phyloP scores from a whole-genome alignment of 768 basidiomycete species.

The Suillus paluster region DNA sequence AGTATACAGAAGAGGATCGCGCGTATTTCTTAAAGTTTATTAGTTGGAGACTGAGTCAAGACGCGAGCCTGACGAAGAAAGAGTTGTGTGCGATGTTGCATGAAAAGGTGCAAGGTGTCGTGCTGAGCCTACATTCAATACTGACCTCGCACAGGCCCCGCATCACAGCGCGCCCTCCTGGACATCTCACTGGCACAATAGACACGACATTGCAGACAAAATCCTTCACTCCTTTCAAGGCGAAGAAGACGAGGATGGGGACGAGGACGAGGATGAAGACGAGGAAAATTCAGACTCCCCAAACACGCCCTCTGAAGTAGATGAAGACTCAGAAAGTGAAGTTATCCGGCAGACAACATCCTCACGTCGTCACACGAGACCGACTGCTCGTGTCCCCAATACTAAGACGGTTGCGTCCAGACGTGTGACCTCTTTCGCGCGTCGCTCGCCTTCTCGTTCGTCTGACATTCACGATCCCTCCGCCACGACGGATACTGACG shows the following conservation, averaged over 20 bases:
- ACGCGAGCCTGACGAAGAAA: constrained; percentile 55
- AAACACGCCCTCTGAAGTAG: constrained; percentile 9
- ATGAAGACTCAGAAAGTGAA: constrained; percentile 28
- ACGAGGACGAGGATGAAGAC: constrained; percentile 39
- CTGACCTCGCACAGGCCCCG: constrained; percentile 51
- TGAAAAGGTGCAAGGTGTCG: constrained; percentile 46
- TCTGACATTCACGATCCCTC: constrained; percentile 17
- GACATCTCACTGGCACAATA: constrained; percentile 68
- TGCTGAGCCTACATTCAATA: constrained; percentile 1
- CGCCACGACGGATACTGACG: constrained; percentile 32
- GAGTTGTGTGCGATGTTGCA: constrained; percentile 59
- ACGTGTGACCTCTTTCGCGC: neutral
- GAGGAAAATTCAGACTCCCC: constrained; percentile 27
- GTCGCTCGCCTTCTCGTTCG: neutral
- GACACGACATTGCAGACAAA: constrained; percentile 70
- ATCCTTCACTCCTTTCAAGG: constrained; percentile 51
- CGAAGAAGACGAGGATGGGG: constrained; percentile 40
- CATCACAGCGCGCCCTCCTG: constrained; percentile 68
- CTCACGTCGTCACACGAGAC: constrained; percentile 12
- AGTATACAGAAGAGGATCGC: constrained; percentile 68
- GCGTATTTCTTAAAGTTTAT: constrained; percentile 71
- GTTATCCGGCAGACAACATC: constrained; percentile 21
- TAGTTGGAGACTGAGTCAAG: constrained; percentile 59
- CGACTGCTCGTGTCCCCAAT: neutral
- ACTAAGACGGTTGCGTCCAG: neutral